Evolutionary conservation across 2,329 filamentous ascomycete genomes (phyloP), one percentile per base, ranked within the genome.

Genomic region (Didymella lethalis): DNA sequence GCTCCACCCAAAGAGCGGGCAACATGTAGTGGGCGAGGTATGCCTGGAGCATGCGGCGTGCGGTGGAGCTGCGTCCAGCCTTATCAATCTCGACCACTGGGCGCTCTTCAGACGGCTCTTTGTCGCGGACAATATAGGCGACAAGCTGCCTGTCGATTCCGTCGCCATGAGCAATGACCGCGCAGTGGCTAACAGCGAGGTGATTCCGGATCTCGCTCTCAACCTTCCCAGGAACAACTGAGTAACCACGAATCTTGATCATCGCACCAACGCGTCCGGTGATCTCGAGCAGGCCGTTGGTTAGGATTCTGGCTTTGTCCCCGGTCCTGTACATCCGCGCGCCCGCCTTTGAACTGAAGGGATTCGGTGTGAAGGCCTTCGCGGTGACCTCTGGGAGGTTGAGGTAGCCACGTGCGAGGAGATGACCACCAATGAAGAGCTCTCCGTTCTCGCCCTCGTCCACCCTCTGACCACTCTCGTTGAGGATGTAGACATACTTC

Each of bases 1-100:
- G 77, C 68, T 90, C 85, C 36, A 93, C 87, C 91, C 91, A 94
- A 3, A 93, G 76, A 0, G 89, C 83, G 0, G 91, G 91, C 53
- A 94, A 89, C 91, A 94, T 93, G 76, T 94, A 94, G 62, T 91
- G 90, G 1, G 91, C 91, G 29, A 94, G 82, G 62, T 87, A 86
- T 16, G 84, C 80, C 1, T 87, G 83, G 2, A 94, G 82, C 16
- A 84, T 83, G 54, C 87, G 85, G 46, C 91, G 84, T 3, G 90
- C 87, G 6, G 83, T 83, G 1, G 90, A 87, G 65, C 90, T 92
- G 75, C 90, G 88, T 5, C 89, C 90, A 28, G 86, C 84, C 55
- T 88, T 85, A 59, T 92, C 87, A 46, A 93, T 86, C 46, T 89
- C 84, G 2, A 91, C 81, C 4, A 80, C 76, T 0, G 87, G 85